Percentiles rank a stretch among this genome's conserved stretches.
Conservation (phyloP, 2,329 filamentous ascomycete genomes). For the Fusarium fujikuroi region DNA sequence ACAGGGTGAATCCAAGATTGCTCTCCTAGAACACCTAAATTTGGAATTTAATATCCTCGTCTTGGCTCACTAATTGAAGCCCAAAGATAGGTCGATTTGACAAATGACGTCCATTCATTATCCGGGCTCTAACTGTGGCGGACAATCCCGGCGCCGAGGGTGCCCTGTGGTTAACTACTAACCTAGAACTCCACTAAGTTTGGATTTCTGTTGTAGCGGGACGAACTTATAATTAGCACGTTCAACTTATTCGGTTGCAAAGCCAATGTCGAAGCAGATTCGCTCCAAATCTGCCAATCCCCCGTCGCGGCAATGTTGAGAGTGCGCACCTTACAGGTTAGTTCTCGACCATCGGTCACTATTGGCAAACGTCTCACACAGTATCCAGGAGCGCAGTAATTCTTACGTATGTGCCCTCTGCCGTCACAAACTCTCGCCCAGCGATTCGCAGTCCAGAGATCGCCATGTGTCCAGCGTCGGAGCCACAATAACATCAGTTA, state of each 20-base stretch:
- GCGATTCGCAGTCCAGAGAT: conserved; percentile 26
- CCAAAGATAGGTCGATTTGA: not conserved
- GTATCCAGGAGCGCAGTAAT: conserved; percentile 50
- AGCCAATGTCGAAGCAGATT: conserved; percentile 38
- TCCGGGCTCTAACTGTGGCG: conserved; percentile 23
- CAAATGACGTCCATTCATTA: not conserved
- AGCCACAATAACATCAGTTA: conserved; percentile 14
- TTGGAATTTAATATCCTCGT: not conserved
- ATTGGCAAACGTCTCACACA: conserved; percentile 12
- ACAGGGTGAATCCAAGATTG: too few relatives aligned
- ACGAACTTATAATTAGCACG: conserved; percentile 15
- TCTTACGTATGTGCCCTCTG: conserved; percentile 56
- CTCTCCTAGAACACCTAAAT: not conserved
- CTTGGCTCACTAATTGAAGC: not conserved
- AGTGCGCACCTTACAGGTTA: conserved; percentile 54
- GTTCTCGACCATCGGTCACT: conserved; percentile 4
- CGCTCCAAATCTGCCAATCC: conserved; percentile 31
- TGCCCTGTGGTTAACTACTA: too few relatives aligned
- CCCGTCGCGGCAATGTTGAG: conserved; percentile 55
- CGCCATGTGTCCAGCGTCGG: conserved; percentile 21
- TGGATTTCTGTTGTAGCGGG: not conserved
- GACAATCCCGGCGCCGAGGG: conserved; percentile 37
- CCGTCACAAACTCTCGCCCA: conserved; percentile 46
- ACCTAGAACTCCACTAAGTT: conserved; percentile 32
- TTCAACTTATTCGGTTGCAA: conserved; percentile 21